These are phyloP conservation scores for Abelmoschus esculentus DNA, from an alignment of 345 rosid genomes.

Conservation along the genomic window DNA sequence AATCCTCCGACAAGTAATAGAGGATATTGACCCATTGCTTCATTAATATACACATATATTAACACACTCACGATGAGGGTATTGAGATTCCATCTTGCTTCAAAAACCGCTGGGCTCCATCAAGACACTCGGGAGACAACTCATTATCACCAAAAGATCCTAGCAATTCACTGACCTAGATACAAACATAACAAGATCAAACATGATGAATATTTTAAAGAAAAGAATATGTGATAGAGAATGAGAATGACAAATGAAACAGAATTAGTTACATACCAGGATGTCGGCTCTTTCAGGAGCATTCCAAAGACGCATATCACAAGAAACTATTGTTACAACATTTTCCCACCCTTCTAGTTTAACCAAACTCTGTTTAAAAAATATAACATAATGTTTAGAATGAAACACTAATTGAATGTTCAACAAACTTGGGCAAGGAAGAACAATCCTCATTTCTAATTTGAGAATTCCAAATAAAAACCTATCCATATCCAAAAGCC, in stretches of 20 bases:
- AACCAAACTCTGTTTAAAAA: slow-evolving; percentile 65
- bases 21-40: background rate
- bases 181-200: slow-evolving; percentile 18
- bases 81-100: slow-evolving; percentile 92
- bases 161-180: slow-evolving; percentile 84
- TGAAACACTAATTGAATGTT: slow-evolving; percentile 3
- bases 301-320: slow-evolving; percentile 96
- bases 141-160: slow-evolving; percentile 99
- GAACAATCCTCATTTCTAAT: background rate
- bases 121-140: slow-evolving; percentile 97
- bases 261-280: slow-evolving; percentile 39
- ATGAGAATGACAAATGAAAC: background rate
- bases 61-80: slow-evolving; percentile 77
- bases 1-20: too few relatives aligned
- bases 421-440: slow-evolving; percentile 6
- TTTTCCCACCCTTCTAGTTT: slow-evolving; percentile 91
- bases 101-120: slow-evolving; percentile 96
- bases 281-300: slow-evolving; percentile 97
- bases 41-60: background rate
- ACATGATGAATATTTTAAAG: background rate
- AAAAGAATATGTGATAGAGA: background rate
- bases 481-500: background rate
- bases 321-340: slow-evolving; percentile 71
- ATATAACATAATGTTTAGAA: slow-evolving; percentile 8
- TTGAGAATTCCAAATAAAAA: background rate